Evolutionary conservation across 345 rosid species (phyloP).

Genomic region (Boechera stricta): DNA sequence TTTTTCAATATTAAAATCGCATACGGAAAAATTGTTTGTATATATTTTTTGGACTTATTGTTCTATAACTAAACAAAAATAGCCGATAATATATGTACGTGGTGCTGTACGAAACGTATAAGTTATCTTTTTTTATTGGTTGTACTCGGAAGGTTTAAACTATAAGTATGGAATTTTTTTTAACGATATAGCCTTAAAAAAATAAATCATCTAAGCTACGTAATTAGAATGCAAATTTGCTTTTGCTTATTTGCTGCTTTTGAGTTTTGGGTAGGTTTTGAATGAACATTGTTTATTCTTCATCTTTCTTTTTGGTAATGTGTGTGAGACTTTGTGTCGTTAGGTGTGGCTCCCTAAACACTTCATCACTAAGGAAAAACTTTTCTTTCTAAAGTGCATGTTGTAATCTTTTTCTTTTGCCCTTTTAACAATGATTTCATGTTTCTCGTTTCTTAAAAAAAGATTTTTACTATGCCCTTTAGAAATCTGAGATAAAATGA

Average conservation of each 20-base stretch:
- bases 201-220: neutral
- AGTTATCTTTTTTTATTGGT: neutral
- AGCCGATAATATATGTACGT: neutral
- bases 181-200: neutral
- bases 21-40: neutral
- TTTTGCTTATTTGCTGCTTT: constrained; percentile 16
- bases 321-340: constrained; percentile 34
- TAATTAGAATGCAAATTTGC: neutral
- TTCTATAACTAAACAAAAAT: neutral
- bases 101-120: neutral
- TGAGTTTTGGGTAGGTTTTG: constrained; percentile 16
- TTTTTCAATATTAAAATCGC: neutral
- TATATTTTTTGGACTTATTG: neutral
- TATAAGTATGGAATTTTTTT: too few species aligned
- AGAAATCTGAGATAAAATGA: constrained; percentile 1
- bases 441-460: constrained; percentile 14
- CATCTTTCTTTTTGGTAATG: constrained; percentile 31
- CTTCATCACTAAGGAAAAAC: constrained; percentile 45
- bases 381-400: constrained; percentile 29
- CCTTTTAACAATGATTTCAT: constrained; percentile 30
- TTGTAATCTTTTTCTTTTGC: constrained; percentile 28
- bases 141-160: too few species aligned
- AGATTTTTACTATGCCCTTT: neutral
- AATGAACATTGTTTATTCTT: constrained; percentile 23
- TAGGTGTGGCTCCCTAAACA: constrained; percentile 39